Conservation (phyloP, 805 yeast genomes). For the Hanseniaspora singularis region DNA sequence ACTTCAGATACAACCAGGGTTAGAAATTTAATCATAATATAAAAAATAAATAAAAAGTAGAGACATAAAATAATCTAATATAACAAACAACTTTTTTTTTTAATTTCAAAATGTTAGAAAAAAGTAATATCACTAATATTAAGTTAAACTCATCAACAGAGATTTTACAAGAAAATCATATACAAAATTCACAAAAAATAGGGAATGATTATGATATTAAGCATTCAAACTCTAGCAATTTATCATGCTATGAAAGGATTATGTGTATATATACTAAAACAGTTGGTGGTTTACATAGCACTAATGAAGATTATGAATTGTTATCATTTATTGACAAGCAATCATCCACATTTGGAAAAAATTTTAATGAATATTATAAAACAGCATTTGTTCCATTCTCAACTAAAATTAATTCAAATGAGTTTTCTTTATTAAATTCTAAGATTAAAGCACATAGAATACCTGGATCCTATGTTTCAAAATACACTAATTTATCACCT, state of each 20-base stretch:
- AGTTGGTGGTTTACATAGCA: constrained; percentile 16
- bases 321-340: constrained; percentile 28
- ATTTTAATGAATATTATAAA: constrained; percentile 25
- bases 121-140: too few species aligned
- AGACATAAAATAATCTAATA: too few species aligned
- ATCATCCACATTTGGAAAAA: constrained; percentile 22
- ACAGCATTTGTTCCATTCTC: too few species aligned
- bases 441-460: constrained; percentile 14
- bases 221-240: constrained; percentile 19
- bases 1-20: too few species aligned
- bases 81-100: neutral
- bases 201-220: constrained; percentile 19
- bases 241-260: constrained; percentile 33
- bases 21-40: too few species aligned
- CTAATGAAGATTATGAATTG: too few species aligned
- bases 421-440: neutral
- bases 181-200: neutral
- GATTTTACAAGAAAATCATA: neutral
- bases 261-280: constrained; percentile 29
- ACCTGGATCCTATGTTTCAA: neutral
- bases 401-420: too few species aligned
- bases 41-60: too few species aligned
- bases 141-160: too few species aligned
- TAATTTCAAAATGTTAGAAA: too few species aligned
- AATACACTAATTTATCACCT: constrained; percentile 19